Conservation (phyloP, 805 yeast species). For the Scheffersomyces lignosus region DNA sequence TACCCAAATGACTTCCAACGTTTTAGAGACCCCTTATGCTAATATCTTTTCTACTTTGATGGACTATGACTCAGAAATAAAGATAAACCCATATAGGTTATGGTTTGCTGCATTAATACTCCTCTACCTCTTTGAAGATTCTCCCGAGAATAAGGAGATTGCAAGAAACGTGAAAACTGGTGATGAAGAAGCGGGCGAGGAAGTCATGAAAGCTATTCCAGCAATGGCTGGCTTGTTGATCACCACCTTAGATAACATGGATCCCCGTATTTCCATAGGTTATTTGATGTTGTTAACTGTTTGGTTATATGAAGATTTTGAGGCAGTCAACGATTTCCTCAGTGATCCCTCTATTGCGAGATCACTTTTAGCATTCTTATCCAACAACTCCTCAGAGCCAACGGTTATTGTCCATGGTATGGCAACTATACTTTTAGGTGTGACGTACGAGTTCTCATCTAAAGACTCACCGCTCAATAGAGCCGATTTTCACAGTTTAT, state of each 20-base stretch:
- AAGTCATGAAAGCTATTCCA: constrained; percentile 66
- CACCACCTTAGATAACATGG: constrained; percentile 57
- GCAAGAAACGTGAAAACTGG: constrained; percentile 58
- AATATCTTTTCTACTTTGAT: constrained; percentile 71
- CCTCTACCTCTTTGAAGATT: constrained; percentile 59
- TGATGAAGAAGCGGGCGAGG: constrained; percentile 62
- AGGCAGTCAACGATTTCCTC: constrained; percentile 74
- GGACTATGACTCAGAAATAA: constrained; percentile 63
- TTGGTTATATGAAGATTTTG: constrained; percentile 77
- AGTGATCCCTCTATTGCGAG: constrained; percentile 65
- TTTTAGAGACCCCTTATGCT: constrained; percentile 27
- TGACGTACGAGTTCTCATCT: constrained; percentile 74
- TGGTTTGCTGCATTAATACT: constrained; percentile 81
- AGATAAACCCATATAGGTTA: constrained; percentile 79
- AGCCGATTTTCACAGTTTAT: constrained; percentile 55
- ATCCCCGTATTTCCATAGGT: constrained; percentile 76
- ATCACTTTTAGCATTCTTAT: constrained; percentile 64
- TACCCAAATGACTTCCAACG: too few relatives aligned
- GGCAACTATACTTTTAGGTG: constrained; percentile 69
- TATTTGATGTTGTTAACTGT: constrained; percentile 70
- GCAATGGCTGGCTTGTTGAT: constrained; percentile 75
- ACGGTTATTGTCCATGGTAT: constrained; percentile 67
- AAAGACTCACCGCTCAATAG: constrained; percentile 63
- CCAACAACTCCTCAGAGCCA: constrained; percentile 46
- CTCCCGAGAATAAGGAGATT: constrained; percentile 46